A percentile compares a stretch with the other conserved stretches of the same genome.
Conservation (phyloP, 345 rosid genomes). For the Balakata baccata region DNA sequence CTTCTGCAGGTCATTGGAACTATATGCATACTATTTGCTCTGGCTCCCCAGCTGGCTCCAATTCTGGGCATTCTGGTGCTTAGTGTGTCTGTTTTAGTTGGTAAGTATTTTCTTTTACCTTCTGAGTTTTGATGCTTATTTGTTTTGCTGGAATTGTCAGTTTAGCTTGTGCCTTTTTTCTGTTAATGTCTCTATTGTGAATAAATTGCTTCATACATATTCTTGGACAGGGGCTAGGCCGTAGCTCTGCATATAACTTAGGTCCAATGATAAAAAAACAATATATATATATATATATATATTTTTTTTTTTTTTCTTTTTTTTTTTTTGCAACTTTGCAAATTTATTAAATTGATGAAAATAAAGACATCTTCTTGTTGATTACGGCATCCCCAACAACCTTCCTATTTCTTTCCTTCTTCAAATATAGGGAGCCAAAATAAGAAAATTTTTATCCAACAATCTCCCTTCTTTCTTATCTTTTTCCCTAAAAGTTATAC, state of each 20-base stretch:
- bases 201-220: background rate
- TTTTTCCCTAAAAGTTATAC: too few relatives aligned
- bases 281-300: too few relatives aligned
- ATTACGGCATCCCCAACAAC: too few relatives aligned
- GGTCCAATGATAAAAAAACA: background rate
- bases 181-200: too few relatives aligned
- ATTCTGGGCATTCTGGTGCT: slow-evolving; percentile 73
- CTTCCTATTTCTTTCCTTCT: too few relatives aligned
- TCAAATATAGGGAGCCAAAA: too few relatives aligned
- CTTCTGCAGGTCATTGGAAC: slow-evolving; percentile 71
- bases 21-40: slow-evolving; percentile 63
- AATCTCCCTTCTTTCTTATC: too few relatives aligned
- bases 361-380: too few relatives aligned
- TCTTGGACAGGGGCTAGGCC: background rate
- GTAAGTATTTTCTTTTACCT: slow-evolving; percentile 39
- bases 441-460: too few relatives aligned
- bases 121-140: background rate
- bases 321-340: too few relatives aligned
- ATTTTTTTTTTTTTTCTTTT: too few relatives aligned
- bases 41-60: slow-evolving; percentile 92
- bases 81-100: slow-evolving; percentile 72
- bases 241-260: background rate
- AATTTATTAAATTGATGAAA: background rate
- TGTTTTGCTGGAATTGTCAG: background rate
- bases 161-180: slow-evolving; percentile 2